Conservation (phyloP, 1,284 basidiomycete genomes). For the Cutaneotrichosporon dermatis region DNA sequence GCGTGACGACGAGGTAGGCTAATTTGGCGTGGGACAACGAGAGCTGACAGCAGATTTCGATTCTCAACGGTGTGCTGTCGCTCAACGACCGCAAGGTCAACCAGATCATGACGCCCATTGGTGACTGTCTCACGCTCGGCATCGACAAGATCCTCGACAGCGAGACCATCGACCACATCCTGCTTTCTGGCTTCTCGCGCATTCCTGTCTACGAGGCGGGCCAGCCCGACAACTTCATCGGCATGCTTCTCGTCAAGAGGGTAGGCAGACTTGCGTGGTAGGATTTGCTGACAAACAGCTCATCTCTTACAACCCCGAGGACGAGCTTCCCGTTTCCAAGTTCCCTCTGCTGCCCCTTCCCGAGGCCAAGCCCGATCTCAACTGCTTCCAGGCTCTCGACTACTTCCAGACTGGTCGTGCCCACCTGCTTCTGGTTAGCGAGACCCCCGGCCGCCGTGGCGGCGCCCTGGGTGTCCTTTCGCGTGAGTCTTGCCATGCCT, state of each 20-base stretch:
- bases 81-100: conserved; percentile 78
- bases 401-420: conserved; percentile 90
- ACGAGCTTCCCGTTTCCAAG: conserved; percentile 67
- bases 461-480: conserved; percentile 78
- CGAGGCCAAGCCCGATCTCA: conserved; percentile 80
- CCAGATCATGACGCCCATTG: conserved; percentile 81
- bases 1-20: conserved; percentile 61
- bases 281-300: conserved; percentile 55
- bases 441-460: conserved; percentile 70
- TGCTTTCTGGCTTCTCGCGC: conserved; percentile 85
- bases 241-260: conserved; percentile 82
- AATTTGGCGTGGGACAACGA: no score
- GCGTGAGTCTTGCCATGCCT: conserved; percentile 26
- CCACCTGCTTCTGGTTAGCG: conserved; percentile 82
- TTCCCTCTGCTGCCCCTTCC: conserved; percentile 79
- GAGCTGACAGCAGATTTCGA: conserved; percentile 55
- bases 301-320: conserved; percentile 81
- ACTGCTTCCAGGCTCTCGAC: conserved; percentile 60
- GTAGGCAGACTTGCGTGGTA: conserved; percentile 40
- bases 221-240: conserved; percentile 71
- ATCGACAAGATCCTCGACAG: conserved; percentile 76
- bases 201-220: conserved; percentile 83
- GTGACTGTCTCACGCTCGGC: conserved; percentile 52
- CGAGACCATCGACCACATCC: conserved; percentile 63
- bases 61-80: conserved; percentile 80